phyloP scores from a whole-genome alignment of 805 yeast genomes.

The Saturnispora bothae region DNA sequence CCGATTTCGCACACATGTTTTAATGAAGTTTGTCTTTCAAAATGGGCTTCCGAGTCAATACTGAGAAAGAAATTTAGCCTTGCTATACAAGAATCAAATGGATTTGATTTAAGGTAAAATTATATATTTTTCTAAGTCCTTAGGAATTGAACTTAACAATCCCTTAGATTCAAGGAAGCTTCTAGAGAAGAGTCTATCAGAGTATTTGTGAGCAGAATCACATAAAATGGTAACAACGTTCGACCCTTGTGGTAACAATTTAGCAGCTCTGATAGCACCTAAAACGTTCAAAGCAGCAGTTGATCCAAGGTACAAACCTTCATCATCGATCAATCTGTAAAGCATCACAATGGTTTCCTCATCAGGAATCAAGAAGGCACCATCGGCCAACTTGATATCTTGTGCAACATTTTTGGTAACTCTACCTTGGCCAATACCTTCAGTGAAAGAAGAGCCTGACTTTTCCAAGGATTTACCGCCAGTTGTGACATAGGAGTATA shows the following conservation, averaged over 20 bases:
- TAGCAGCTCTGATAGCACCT: slow-evolving; percentile 75
- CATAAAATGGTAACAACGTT: slow-evolving; percentile 84
- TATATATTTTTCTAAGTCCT: slow-evolving; percentile 59
- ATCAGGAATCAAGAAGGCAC: slow-evolving; percentile 71
- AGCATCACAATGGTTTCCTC: slow-evolving; percentile 75
- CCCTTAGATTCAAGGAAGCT: slow-evolving; percentile 67
- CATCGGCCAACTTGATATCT: slow-evolving; percentile 67
- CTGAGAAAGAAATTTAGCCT: slow-evolving; percentile 46
- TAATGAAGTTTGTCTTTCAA: slow-evolving; percentile 73
- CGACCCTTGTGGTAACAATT: slow-evolving; percentile 61
- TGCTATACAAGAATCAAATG: slow-evolving; percentile 74
- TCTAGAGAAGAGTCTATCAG: slow-evolving; percentile 68
- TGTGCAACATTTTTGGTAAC: slow-evolving; percentile 72
- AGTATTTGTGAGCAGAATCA: slow-evolving; percentile 85
- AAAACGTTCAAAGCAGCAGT: slow-evolving; percentile 85
- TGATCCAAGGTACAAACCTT: slow-evolving; percentile 85
- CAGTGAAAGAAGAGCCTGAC: slow-evolving; percentile 81
- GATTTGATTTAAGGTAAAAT: slow-evolving; percentile 57
- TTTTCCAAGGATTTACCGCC: slow-evolving; percentile 60
- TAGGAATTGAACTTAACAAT: slow-evolving; percentile 57
- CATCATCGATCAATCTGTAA: slow-evolving; percentile 74
- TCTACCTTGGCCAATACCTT: slow-evolving; percentile 94
- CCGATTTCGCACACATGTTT: slow-evolving; percentile 94
- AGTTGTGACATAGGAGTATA: slow-evolving; percentile 66
- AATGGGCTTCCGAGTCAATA: slow-evolving; percentile 46